phyloP scores from a whole-genome alignment of 1,284 basidiomycete species.

The Trichosporon sp. region DNA sequence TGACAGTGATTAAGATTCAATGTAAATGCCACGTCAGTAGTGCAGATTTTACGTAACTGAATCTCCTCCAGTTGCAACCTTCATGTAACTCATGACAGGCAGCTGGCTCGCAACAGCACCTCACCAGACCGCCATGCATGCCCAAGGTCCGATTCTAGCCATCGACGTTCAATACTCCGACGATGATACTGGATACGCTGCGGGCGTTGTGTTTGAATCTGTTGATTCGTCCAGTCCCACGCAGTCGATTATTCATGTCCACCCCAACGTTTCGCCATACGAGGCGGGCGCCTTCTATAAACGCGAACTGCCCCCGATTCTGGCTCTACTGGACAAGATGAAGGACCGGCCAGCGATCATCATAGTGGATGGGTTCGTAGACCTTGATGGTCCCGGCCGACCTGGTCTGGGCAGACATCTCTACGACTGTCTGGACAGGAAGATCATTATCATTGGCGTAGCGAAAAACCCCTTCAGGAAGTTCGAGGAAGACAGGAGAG shows the following conservation, averaged over 20 bases:
- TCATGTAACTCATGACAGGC: too few relatives aligned
- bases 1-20: background rate
- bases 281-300: constrained; percentile 12
- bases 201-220: constrained; percentile 3
- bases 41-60: background rate
- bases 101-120: background rate
- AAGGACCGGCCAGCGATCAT: background rate
- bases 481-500: background rate
- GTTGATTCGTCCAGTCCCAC: background rate
- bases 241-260: background rate
- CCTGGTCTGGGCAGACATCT: constrained; percentile 8
- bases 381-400: background rate
- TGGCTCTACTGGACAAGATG: background rate
- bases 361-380: constrained; percentile 8
- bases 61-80: background rate
- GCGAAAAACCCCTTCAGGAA: constrained; percentile 8
- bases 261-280: background rate
- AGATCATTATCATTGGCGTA: background rate
- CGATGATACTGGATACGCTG: constrained; percentile 6
- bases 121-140: background rate
- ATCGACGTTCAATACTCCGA: constrained; percentile 12
- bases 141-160: background rate
- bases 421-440: background rate
- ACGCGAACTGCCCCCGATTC: constrained; percentile 1
- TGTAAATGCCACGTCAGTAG: background rate